Evolutionary conservation across 441 rosid genomes (phyloP), one percentile per base, ranked within the genome.

Genomic region (Biscutella laevigata): DNA sequence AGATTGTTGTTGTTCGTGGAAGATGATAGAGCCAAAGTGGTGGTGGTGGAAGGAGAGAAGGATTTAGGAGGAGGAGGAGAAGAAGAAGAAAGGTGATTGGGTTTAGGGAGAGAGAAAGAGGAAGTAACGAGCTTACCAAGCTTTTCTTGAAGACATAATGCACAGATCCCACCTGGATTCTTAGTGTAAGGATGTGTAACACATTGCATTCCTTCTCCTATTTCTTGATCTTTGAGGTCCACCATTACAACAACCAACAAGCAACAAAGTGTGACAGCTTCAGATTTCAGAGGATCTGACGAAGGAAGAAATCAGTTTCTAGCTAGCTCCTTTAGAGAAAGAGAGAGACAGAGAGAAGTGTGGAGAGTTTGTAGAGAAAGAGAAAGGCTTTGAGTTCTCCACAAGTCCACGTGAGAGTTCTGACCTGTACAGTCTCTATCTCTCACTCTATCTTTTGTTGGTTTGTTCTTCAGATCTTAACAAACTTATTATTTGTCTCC

Each of bases 101-200:
- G n/a, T 56, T 72, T 57, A 0, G 90, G 86, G 7, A 72, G 53
- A 16, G 92, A 88, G 69, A 77, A 74, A 36, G 94, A 81, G 12
- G 96, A 87, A 48, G 96, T 83, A 24, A 91, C 94, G 13, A 91
- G 82, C 77, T 91, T 86, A 32, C 98, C 98, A 5, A 91, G 88
- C 80, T 88, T 91, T 36, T 91, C 98, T 49, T 91, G 98, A 33
- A 91, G 96, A 56, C 96, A 91, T 65, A 85, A 82, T 26, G 95
- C 95, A 66, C 98, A 91, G 78, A 91, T 88, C 66, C 98, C 98
- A 37, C 96, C 95, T 25, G 88, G 83, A 75, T 87, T 83, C 56
- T 68, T 81, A 0, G 82, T 77, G 25, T 71, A 81, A 36, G 96
- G 96, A 59, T 90, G 98, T 47, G 79, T 72, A 56, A 73, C 62